Evolutionary conservation across 495 filamentous ascomycete genomes (phyloP), one percentile per base, ranked within the genome.

Genomic region (Annulohypoxylon moriforme): DNA sequence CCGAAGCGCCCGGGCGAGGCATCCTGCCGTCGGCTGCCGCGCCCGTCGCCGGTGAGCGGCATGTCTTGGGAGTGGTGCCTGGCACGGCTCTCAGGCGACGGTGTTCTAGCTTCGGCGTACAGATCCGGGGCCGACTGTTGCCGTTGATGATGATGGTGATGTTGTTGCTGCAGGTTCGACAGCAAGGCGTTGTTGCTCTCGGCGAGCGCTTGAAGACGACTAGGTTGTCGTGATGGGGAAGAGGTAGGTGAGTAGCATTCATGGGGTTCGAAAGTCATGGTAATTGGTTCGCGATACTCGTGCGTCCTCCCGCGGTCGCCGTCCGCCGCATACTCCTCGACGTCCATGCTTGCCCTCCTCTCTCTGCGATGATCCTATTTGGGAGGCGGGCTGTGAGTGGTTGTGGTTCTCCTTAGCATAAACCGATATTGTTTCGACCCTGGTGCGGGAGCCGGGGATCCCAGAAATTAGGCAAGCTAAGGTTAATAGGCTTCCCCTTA

Each of bases 11-110:
- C 62, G 6, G 79, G 70, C 47, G 77, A 79, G 36, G 46, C 70
- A 7, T 75, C 79, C 11, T 60, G 53, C 22, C 75, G 70, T 68
- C 58, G 68, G 47, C 38, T 34, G 64, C 11, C 63, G 56, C 68
- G 79, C 71, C 69, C 74, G 66, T 84, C 82, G 42, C 82, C 82
- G 60, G 82, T 84, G 44, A 80, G 74, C 2, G 81, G 78, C 82
- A 84, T 84, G 46, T 76, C 78, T 64, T 81, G 80, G 3, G 77
- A 80, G 16, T 69, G 59, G 33, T 20, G 73, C 20, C 63, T 60
- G 38, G 59, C 53, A 70, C 77, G 80, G n/a, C 31, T 27, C 60
- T 78, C 75, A 46, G 71, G 52, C 2, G 76, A 68, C 29, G 78
- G 75, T 25, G 82, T 71, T n/a, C 22, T 29, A 9, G 46, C 18